Evolutionary conservation across 2,329 filamentous ascomycete genomes (phyloP), one percentile per base, ranked within the genome.

Genomic region (Falciphora oryzae): DNA sequence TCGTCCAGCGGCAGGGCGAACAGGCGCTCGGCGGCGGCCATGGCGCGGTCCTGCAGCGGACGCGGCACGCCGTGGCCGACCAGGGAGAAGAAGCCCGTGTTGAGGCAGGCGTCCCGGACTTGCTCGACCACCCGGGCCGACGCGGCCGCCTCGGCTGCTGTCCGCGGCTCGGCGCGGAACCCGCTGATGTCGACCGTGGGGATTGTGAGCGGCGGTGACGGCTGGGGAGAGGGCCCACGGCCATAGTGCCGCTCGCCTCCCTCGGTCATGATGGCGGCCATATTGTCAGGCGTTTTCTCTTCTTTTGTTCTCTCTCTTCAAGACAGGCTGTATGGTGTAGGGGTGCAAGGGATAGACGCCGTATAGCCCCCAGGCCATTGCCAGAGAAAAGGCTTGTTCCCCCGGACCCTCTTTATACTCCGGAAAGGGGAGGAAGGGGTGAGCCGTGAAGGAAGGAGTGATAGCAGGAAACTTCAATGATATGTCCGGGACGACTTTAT

Each of bases 1-100:
- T 78, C 76, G 28, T 78, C 75, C 2, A 77, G 68, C 0, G 80
- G 76, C 6, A 85, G 75, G 4, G 74, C 71, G 68, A 87, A 86
- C 68, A 86, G 77, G 16, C 73, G 73, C 67, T 78, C 75, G 18
- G 78, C 74, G 3, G 65, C 69, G 10, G 56, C 32, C n/a, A 73
- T 63, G 29, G 72, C 44, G 4, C 62, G 32, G 38, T 71, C 61
- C 63, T 70, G 69, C 28, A 71, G 62, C 22, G 66, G 63, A 8
- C 66, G 66, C 14, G 71, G 65, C 28, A 73, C 67, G n/a, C 64
- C 65, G 57, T 73, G 71, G n/a, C 71, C 71, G 57, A 71, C 66
- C 11, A 73, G 64, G 10, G 69, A 72, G 68, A 73, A 73, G 69
- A 73, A 73, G 28, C 71, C 71, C 13, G 69, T 66, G 7, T 64